Base-by-base conservation (phyloP, 257 asterid species). In the Jasminum sambac region DNA sequence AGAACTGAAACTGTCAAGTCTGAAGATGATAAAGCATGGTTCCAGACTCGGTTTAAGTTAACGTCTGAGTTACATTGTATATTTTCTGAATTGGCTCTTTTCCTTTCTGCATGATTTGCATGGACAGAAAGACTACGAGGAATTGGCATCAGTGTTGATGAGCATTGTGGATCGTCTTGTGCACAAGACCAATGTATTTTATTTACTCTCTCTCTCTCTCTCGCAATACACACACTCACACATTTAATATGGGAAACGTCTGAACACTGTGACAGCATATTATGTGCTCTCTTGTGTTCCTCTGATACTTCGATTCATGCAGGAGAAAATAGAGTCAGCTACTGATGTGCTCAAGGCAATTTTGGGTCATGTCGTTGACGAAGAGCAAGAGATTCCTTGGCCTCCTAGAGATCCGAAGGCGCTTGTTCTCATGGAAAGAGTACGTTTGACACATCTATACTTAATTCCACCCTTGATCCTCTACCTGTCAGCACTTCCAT, bases 1-100 rank as follows among this genome's bases (percentile, higher is more conserved):
- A 87, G 96, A 78, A 77, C 98, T 46, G 96, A 91, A 24, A 91
- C 96, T 46, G 88, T 95, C 92, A 91, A 86, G 83, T 91, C 98
- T 16, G 96, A 91, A 25, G 97, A 94, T 79, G 97, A 94, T 78
- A 89, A 94, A 84, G 97, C 84, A 89, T 71, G 96, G 69, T 76
- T 80, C 86, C 72, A 70, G 69, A 74, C 79, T 71, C 36, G 26
- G 60, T 78, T 78, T 68, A 39, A 57, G 66, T 76, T 76, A 55
- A 48, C 58, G 41, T 66, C 78, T 60, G 26, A 25, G 59, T 63
- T 16, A 55, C 55, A 61, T n/a, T 66, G 66, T 52, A 19, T 10
- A 7, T 58, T 66, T 68, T 58, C 69, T 69, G 52, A 65, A 59
- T 74, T 63, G 68, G 66, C 65, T 81, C 69, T 37, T 67, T 60